Conservation (phyloP, 345 rosid genomes). For the Lumnitzera racemosa region DNA sequence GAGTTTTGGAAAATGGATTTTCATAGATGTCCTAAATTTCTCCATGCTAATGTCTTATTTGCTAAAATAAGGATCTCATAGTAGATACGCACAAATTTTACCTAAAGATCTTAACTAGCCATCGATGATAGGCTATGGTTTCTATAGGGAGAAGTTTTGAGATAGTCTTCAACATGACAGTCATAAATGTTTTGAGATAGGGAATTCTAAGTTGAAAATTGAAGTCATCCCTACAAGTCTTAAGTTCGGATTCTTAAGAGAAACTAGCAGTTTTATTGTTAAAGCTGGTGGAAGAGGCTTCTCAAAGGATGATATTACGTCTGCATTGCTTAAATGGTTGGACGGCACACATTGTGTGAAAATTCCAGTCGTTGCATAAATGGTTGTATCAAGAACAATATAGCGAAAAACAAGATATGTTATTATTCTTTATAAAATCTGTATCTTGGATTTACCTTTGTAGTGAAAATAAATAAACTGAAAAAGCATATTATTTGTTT, state of each 20-base stretch:
- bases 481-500: no score
- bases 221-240: conserved; percentile 31
- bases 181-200: conserved; percentile 42
- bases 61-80: no score
- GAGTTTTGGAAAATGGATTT: no score
- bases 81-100: conserved; percentile 7
- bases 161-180: conserved; percentile 32
- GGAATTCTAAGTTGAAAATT: conserved; percentile 11
- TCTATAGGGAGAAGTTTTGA: conserved; percentile 10
- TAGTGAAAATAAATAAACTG: no score
- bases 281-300: conserved; percentile 14
- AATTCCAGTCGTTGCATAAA: not conserved
- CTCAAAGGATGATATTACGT: not conserved
- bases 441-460: no score
- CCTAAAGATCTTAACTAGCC: conserved; percentile 48
- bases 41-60: no score
- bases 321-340: not conserved
- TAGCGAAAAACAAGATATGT: no score
- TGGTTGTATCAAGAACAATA: no score
- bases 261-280: conserved; percentile 42
- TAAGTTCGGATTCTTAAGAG: conserved; percentile 19
- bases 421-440: no score
- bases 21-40: no score
- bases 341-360: conserved; percentile 5
- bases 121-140: conserved; percentile 24